Base-by-base conservation (phyloP, 305 asterid species). In the Fraxinus latifolia region DNA sequence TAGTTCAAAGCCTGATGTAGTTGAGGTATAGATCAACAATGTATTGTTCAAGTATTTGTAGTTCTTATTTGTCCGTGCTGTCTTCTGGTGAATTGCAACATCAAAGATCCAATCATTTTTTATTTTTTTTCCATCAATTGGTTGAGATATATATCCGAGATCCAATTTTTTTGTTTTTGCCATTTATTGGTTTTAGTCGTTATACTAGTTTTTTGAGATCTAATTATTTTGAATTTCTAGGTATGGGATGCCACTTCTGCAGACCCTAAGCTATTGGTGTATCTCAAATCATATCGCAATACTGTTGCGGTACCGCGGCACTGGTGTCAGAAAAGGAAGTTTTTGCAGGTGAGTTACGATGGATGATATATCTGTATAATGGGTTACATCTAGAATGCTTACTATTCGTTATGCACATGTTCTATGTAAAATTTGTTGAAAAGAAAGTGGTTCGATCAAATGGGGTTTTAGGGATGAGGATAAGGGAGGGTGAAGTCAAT, bases 161-260 rank as follows among this genome's bases (percentile, higher is more conserved):
- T 70, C 76, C 23, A 70, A 31, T 32, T 70, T 70, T 29, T 27
- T 32, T 32, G 23, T 31, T 70, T 71, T 71, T 71, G 19, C 23
- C 12, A 71, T 71, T n/a, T 32, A 32, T 71, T 71, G 76, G 23
- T 32, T 27, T 32, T 2, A 32, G 25, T 71, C 14, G 12, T 15
- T 33, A 7, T 7, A 6, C 76, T 32, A 71, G 44, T 15, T 71
- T 31, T 71, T 3, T 15, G 76, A 14, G 44, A 71, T 71, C 27
- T 71, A 32, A 71, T 32, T 71, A 15, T 15, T 71, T 14, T 32
- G 76, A 71, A 27, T 71, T 71, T 71, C 76, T 32, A 95, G 99
- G 98, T 96, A 33, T 96, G 99, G 99, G 99, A 96, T 90, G 97
- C 99, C 67, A 95, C 99, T 85, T 85, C 99, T 58, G 67, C 93